phyloP scores from a whole-genome alignment of 2,329 filamentous ascomycete genomes.

The Diaporthe amygdali region DNA sequence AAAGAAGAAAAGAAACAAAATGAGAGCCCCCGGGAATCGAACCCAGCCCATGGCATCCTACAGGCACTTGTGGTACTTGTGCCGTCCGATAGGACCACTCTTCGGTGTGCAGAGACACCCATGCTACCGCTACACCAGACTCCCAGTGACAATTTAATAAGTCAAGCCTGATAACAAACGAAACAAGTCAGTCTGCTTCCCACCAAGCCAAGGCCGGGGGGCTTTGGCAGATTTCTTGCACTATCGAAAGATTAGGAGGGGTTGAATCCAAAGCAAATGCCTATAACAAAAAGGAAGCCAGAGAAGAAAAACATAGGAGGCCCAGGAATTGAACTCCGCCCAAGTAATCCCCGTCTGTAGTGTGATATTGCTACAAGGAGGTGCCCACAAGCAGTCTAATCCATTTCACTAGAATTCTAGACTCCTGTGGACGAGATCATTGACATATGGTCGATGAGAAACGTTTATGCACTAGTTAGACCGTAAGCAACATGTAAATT shows the following conservation, averaged over 20 bases:
- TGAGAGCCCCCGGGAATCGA: background rate
- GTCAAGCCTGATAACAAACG: background rate
- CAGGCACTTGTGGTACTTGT: no score
- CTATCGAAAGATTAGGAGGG: no score
- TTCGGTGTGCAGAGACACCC: background rate
- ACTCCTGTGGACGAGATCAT: background rate
- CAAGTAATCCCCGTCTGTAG: no score
- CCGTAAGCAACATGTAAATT: background rate
- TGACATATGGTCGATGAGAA: background rate
- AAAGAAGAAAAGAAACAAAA: background rate
- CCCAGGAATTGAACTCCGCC: no score
- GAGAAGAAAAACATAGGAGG: no score
- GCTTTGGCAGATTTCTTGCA: background rate
- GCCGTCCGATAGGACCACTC: no score
- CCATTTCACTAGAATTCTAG: no score
- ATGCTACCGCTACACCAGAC: background rate
- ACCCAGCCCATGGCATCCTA: background rate
- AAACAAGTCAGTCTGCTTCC: no score
- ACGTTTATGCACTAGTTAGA: background rate
- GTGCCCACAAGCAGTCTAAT: no score
- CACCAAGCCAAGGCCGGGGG: no score
- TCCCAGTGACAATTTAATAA: background rate
- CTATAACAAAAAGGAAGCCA: background rate
- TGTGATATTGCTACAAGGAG: no score
- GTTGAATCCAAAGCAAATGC: background rate